Conservation (phyloP, 371 early-diverging fungal species). For the Zychaea mexicana region DNA sequence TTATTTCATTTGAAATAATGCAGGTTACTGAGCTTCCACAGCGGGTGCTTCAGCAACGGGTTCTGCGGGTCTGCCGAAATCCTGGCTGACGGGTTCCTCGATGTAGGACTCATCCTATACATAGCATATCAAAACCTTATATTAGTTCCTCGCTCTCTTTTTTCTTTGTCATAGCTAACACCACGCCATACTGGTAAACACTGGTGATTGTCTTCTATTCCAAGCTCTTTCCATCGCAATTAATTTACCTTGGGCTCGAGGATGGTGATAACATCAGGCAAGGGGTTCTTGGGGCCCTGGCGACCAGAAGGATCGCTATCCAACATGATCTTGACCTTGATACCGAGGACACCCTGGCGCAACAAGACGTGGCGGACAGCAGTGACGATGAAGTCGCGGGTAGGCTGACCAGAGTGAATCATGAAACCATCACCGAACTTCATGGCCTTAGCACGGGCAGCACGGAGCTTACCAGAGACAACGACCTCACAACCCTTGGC, state of each 20-base stretch:
- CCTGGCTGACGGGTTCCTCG: constrained; percentile 77
- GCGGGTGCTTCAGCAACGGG: constrained; percentile 54
- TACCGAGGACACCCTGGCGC: constrained; percentile 99
- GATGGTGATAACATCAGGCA: constrained; percentile 98
- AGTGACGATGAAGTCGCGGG: constrained; percentile 96
- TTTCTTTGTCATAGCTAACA: too few species aligned
- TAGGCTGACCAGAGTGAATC: constrained; percentile 99
- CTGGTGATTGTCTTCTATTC: not conserved
- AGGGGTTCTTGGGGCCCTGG: constrained; percentile 94
- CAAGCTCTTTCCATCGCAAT: too few species aligned
- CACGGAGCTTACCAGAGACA: constrained; percentile 99
- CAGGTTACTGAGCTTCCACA: constrained; percentile 37
- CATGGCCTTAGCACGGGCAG: constrained; percentile 99
- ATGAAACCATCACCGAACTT: constrained; percentile 99
- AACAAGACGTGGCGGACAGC: constrained; percentile 98
- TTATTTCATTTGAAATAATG: not conserved
- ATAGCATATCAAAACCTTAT: not conserved
- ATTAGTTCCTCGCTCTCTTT: not conserved
- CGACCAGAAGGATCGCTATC: constrained; percentile 97
- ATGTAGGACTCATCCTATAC: constrained; percentile 69
- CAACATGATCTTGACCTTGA: constrained; percentile 99
- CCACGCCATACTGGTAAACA: too few species aligned
- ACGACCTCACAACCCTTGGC: constrained; percentile 99
- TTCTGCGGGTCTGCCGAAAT: constrained; percentile 59
- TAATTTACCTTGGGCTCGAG: constrained; percentile 75